Base-by-base conservation (phyloP, 352 stramenopile species). In the Pythium volutum region DNA sequence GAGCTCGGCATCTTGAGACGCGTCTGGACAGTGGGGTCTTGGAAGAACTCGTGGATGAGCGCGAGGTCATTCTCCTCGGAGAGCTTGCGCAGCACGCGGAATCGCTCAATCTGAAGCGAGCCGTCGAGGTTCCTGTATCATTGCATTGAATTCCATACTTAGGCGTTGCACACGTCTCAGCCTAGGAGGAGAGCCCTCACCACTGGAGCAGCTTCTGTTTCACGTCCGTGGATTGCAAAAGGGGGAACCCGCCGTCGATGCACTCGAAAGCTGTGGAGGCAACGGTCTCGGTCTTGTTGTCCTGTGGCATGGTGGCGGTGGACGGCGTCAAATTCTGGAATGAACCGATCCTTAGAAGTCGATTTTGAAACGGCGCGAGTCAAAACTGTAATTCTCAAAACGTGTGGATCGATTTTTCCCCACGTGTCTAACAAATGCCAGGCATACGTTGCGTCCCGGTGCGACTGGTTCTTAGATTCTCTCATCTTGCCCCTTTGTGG, bases 121-220 rank as follows among this genome's bases (percentile, higher is more conserved):
- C 71, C 66, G 34, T 81, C 75, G 41, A 93, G 59, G 54, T 91
- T 91, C 84, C 76, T 85, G 51, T 2, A 42, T n/a, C 7, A 42
- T 36, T 36, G 10, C 23, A 27, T 26, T 47, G n/a, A 7, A 9
- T 20, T 47, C 41, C 16, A 47, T 47, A 25, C 41, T 20, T 10
- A 26, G 16, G 8, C 16, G 23, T 4, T 51, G 6, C 10, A 54
- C 25, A 33, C 16, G 7, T 26, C 18, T 26, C 7, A 26, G 20
- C 18, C 7, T 6, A 50, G 43, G 18, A 20, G 15, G 11, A 33
- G 2, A 0, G 34, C 33, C 16, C 54, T 31, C 47, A 83, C 76
- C 81, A 93, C 61, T 93, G 84, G 38, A 93, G 67, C 38, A 93
- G 67, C 57, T 90, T 89, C 27, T 84, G 75, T 55, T 77, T 79